Evolutionary conservation across 108 stramenopile genomes (phyloP).

Genomic region (Nitzschia palea): DNA sequence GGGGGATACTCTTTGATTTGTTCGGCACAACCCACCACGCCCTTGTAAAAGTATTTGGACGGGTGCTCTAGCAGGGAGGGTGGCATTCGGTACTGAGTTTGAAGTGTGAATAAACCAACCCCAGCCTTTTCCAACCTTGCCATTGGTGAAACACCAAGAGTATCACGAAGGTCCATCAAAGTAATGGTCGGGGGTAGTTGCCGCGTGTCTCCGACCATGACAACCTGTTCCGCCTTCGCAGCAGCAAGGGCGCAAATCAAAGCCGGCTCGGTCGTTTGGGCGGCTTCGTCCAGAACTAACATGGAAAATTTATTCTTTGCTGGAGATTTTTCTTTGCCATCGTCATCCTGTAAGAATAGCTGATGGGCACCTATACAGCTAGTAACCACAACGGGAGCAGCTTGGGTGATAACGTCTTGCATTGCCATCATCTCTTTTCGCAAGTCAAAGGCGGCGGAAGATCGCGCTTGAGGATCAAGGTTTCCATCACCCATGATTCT

Average conservation of each 20-base stretch:
- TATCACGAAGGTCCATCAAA: conserved; percentile 36
- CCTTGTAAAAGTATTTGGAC: conserved; percentile 67
- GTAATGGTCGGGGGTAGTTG: conserved; percentile 74
- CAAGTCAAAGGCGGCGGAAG: conserved; percentile 33
- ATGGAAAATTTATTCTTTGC: conserved; percentile 37
- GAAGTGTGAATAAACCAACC: conserved; percentile 39
- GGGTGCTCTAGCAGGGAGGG: conserved; percentile 55
- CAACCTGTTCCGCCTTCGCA: conserved; percentile 54
- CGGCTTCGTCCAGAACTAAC: conserved; percentile 76
- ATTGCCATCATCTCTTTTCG: conserved; percentile 39
- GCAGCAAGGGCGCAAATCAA: conserved; percentile 60
- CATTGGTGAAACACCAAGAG: conserved; percentile 68
- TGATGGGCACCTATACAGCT: conserved; percentile 75
- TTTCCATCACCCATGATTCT: not conserved
- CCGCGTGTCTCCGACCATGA: conserved; percentile 68
- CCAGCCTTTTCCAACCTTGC: conserved; percentile 58
- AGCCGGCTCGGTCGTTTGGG: conserved; percentile 78
- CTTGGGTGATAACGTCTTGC: conserved; percentile 28
- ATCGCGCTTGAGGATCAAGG: not conserved
- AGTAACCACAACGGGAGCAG: conserved; percentile 68
- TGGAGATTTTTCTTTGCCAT: not conserved
- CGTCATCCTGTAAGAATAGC: conserved; percentile 19
- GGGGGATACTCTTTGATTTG: not conserved
- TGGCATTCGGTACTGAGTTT: conserved; percentile 70
- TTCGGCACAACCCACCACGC: conserved; percentile 41